Conservation (phyloP, 345 rosid species). For the Noccaea caerulescens region DNA sequence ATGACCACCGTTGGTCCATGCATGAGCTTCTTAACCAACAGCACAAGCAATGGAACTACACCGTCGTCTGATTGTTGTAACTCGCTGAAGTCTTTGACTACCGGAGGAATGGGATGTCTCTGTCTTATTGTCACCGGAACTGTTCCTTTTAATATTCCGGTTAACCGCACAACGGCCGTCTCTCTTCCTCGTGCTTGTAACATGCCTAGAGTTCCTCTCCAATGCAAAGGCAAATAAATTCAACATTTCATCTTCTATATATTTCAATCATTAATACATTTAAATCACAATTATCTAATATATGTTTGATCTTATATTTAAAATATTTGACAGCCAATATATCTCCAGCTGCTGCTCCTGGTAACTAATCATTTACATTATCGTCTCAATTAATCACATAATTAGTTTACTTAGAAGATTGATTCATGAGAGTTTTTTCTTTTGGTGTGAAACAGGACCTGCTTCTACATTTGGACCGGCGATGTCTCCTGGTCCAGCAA, state of each 20-base stretch:
- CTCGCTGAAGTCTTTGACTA: slow-evolving; percentile 63
- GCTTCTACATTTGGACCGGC: slow-evolving; percentile 51
- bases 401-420: neutral
- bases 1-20: slow-evolving; percentile 68
- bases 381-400: neutral
- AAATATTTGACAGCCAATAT: too few relatives aligned
- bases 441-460: slow-evolving; percentile 53
- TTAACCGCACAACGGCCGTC: slow-evolving; percentile 77
- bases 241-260: neutral
- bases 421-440: neutral
- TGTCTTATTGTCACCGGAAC: slow-evolving; percentile 71
- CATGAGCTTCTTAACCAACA: slow-evolving; percentile 66
- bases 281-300: neutral
- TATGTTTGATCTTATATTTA: neutral
- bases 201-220: slow-evolving; percentile 79
- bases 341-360: slow-evolving; percentile 81
- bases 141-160: slow-evolving; percentile 71
- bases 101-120: slow-evolving; percentile 63
- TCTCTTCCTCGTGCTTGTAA: slow-evolving; percentile 87
- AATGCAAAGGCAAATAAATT: slow-evolving; percentile 61
- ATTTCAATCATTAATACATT: neutral
- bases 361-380: slow-evolving; percentile 36
- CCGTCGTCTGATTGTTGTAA: slow-evolving; percentile 69
- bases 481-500: slow-evolving; percentile 56
- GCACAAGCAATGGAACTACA: slow-evolving; percentile 58